phyloP scores from a whole-genome alignment of 2,329 filamentous ascomycete genomes.

The Byssothecium circinans region DNA sequence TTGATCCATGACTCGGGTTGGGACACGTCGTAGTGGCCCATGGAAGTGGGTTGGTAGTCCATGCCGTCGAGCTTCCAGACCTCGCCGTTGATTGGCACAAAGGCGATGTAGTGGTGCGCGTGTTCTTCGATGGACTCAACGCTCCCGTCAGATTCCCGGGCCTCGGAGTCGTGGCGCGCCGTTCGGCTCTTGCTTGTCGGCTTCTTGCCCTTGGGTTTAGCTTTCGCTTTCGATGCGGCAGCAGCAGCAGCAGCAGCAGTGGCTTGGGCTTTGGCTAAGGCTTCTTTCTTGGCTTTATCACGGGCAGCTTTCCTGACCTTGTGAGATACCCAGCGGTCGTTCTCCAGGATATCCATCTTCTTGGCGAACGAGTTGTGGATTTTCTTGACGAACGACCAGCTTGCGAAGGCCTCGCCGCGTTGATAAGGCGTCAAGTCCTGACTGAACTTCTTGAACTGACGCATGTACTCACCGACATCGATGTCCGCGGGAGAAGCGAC shows the following conservation, averaged over 20 bases:
- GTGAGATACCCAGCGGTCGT: slow-evolving; percentile 70
- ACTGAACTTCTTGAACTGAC: slow-evolving; percentile 73
- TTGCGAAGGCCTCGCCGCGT: slow-evolving; percentile 74
- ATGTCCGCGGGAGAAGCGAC: slow-evolving; percentile 51
- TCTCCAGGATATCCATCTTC: slow-evolving; percentile 63
- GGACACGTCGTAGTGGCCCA: slow-evolving; percentile 49
- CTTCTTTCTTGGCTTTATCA: slow-evolving; percentile 20
- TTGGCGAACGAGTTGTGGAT: slow-evolving; percentile 85
- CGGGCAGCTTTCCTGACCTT: slow-evolving; percentile 51
- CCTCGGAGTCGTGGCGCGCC: slow-evolving; percentile 28
- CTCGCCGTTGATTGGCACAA: slow-evolving; percentile 71
- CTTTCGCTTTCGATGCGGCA: slow-evolving; percentile 9
- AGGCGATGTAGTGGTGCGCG: slow-evolving; percentile 86
- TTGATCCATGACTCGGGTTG: slow-evolving; percentile 63
- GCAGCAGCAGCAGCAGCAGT: slow-evolving; percentile 2
- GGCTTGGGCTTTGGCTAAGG: slow-evolving; percentile 17
- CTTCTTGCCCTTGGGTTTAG: slow-evolving; percentile 30
- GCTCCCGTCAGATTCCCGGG: slow-evolving; percentile 40
- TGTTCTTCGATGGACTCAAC: slow-evolving; percentile 58
- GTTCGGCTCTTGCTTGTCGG: slow-evolving; percentile 44
- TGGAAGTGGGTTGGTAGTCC: slow-evolving; percentile 67
- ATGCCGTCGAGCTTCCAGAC: slow-evolving; percentile 92
- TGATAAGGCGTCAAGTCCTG: slow-evolving; percentile 67
- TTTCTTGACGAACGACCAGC: slow-evolving; percentile 73
- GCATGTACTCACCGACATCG: slow-evolving; percentile 69